Evolutionary conservation across 2,329 filamentous ascomycete genomes (phyloP), one percentile per base, ranked within the genome.

Genomic region (Microdochium trichocladiopsis): DNA sequence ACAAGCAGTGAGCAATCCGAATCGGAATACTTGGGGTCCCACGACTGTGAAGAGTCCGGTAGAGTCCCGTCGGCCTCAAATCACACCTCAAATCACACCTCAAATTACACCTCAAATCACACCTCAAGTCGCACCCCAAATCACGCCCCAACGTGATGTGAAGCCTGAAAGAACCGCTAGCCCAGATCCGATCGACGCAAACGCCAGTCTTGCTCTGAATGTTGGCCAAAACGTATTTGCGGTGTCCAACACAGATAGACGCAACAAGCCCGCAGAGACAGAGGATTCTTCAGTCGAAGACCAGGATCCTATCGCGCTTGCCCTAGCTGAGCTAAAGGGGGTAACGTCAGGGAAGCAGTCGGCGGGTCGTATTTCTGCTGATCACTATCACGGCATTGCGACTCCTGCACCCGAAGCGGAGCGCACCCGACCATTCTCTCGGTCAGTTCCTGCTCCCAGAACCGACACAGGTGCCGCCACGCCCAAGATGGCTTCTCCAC

Each of bases 221-320:
- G 83, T 99, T 51, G 94, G 94, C 8, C 90, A 95, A 61, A 99
- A 99, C 61, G 90, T 99, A 11, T 96, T 99, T 62, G 86, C 95
- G 52, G 93, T 99, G 10, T 87, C 88, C 12, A 87, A 87, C 9
- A 86, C 90, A 0, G 88, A 93, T 54, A 79, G 77, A 57, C 78
- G 77, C 56, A 76, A 69, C 45, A 74, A 75, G 43, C 64, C 72
- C 11, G 64, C 63, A 4, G 58, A 63, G 57, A 62, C 60, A 52
- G 69, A 52, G 53, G 69, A 65, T 28, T 68, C 63, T 48, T 64
- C 65, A 59, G 75, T 77, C 31, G 85, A 88, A 25, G 86, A 90
- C 23, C 70, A 79, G 16, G 94, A 99, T 62, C 94, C 94, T 0
- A 96, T 99, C 63, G 94, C 93, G 2, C 81, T 89, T 60, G 95